Conservation (phyloP, 202 grass and related monocot species). For the Elaeis oleifera region DNA sequence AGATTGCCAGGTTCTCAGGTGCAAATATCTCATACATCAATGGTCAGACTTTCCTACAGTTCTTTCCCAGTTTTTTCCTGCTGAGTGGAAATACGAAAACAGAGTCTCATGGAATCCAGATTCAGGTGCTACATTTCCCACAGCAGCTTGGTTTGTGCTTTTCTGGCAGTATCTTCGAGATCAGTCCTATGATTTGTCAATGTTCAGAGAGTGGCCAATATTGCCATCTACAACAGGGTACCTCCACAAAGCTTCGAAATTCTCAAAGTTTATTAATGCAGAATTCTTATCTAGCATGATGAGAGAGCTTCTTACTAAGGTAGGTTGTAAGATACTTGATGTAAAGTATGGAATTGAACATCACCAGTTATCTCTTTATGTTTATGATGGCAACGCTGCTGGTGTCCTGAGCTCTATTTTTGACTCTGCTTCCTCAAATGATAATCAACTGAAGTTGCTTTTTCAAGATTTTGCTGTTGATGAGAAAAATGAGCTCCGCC, state of each 20-base stretch:
- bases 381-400: constrained; percentile 54
- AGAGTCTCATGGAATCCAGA: constrained; percentile 69
- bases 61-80: constrained; percentile 77
- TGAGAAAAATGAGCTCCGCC: constrained; percentile 76
- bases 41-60: constrained; percentile 53
- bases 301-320: constrained; percentile 53
- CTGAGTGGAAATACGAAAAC: constrained; percentile 69
- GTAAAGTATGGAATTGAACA: constrained; percentile 45
- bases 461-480: constrained; percentile 52
- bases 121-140: constrained; percentile 39
- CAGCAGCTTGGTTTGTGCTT: constrained; percentile 71
- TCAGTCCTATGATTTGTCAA: constrained; percentile 55
- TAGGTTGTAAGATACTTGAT: constrained; percentile 88
- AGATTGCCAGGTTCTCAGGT: constrained; percentile 49
- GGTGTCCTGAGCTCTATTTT: constrained; percentile 83
- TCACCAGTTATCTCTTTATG: constrained; percentile 56
- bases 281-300: constrained; percentile 57
- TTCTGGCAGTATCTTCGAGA: constrained; percentile 79
- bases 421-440: constrained; percentile 48
- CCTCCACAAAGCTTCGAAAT: constrained; percentile 53
- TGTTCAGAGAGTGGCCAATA: constrained; percentile 90
- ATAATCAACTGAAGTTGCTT: constrained; percentile 37
- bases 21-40: constrained; percentile 66
- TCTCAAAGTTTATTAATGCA: constrained; percentile 74
- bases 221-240: constrained; percentile 78